Percentiles rank a stretch among this genome's conserved stretches.
These are phyloP conservation scores for Trichoderma atroviride DNA, from an alignment of 2,329 filamentous ascomycete species.

Conservation along the genomic window DNA sequence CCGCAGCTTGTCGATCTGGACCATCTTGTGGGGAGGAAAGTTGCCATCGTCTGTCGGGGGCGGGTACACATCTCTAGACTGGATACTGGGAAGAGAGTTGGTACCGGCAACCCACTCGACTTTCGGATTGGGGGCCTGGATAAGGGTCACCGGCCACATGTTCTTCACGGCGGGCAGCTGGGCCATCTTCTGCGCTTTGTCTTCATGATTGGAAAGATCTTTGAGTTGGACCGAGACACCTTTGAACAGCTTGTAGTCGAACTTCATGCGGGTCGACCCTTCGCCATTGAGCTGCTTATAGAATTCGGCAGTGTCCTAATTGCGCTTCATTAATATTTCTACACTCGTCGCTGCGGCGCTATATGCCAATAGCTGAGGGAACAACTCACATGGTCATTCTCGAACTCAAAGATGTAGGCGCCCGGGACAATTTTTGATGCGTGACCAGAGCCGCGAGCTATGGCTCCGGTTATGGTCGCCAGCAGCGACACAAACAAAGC, in stretches of 20 bases:
- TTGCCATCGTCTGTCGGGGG: not conserved
- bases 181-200: slow-evolving; percentile 47
- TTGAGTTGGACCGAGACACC: slow-evolving; percentile 57
- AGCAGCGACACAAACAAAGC: slow-evolving; percentile 27
- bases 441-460: slow-evolving; percentile 30
- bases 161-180: slow-evolving; percentile 50
- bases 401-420: slow-evolving; percentile 57
- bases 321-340: slow-evolving; percentile 9
- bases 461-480: slow-evolving; percentile 35
- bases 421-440: slow-evolving; percentile 43
- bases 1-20: slow-evolving; percentile 57
- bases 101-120: slow-evolving; percentile 47
- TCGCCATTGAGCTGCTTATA: slow-evolving; percentile 24
- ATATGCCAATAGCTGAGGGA: slow-evolving; percentile 5
- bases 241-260: slow-evolving; percentile 56
- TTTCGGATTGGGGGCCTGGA: slow-evolving; percentile 48
- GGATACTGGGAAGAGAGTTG: not conserved
- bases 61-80: slow-evolving; percentile 3
- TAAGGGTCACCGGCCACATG: slow-evolving; percentile 52
- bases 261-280: slow-evolving; percentile 49
- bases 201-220: slow-evolving; percentile 48
- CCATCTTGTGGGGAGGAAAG: slow-evolving; percentile 53
- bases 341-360: not conserved
- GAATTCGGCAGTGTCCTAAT: slow-evolving; percentile 18
- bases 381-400: slow-evolving; percentile 48